These are phyloP conservation scores for Peronosclerospora sorghi DNA, from an alignment of 352 stramenopile species.

Conservation along the genomic window DNA sequence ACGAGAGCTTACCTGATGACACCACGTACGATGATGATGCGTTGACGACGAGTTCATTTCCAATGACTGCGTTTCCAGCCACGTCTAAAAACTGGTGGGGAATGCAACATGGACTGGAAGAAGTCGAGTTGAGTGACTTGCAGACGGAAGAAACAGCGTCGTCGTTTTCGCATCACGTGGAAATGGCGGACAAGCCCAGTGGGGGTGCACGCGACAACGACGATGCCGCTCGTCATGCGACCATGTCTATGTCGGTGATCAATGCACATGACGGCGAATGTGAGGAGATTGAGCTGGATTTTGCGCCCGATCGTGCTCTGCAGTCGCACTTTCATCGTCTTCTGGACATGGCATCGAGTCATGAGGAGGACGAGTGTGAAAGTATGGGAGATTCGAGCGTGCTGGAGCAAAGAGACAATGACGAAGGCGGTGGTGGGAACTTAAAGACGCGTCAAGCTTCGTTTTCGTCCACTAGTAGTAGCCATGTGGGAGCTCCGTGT, in stretches of 20 bases:
- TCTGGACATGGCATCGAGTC: constrained; percentile 51
- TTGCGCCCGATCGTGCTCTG: constrained; percentile 58
- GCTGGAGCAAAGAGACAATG: constrained; percentile 1
- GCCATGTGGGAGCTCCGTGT: constrained; percentile 23
- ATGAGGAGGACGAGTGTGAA: constrained; percentile 26
- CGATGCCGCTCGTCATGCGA: constrained; percentile 19
- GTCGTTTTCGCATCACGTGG: constrained; percentile 50
- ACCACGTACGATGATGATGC: constrained; percentile 9
- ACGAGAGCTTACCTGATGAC: not conserved
- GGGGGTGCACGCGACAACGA: constrained; percentile 9
- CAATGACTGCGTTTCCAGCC: constrained; percentile 40
- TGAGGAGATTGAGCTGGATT: constrained; percentile 79
- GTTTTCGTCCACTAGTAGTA: constrained; percentile 52
- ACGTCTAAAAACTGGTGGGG: constrained; percentile 71
- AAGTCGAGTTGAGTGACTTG: constrained; percentile 64
- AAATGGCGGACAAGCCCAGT: constrained; percentile 35
- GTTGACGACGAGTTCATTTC: constrained; percentile 35
- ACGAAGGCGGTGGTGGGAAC: not conserved
- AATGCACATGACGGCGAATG: constrained; percentile 51
- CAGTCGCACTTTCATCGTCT: constrained; percentile 61
- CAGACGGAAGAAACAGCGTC: constrained; percentile 69
- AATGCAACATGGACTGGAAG: constrained; percentile 27
- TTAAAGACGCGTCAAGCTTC: constrained; percentile 36
- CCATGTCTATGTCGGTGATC: constrained; percentile 79
- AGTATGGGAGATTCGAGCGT: not conserved